Evolutionary conservation across 2,329 filamentous ascomycete genomes (phyloP).

Genomic region (Diatrype stigma): DNA sequence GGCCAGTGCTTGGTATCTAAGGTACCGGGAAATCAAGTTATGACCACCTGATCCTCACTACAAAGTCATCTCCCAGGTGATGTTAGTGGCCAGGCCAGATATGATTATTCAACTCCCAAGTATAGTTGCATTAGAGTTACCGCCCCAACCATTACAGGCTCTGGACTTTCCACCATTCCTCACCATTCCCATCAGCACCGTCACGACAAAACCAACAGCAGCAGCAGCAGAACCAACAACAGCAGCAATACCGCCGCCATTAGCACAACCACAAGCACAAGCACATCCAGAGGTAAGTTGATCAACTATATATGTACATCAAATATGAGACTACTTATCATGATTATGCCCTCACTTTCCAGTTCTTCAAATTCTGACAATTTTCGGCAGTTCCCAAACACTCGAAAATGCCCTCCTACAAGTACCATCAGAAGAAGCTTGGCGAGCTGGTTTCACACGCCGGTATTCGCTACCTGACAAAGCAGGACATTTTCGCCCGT

Average conservation of each 20-base stretch:
- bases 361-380: neutral
- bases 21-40: neutral
- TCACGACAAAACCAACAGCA: neutral
- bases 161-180: neutral
- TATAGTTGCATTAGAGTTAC: neutral
- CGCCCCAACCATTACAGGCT: neutral
- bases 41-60: no score
- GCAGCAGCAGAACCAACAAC: neutral
- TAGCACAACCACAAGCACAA: neutral
- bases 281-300: neutral
- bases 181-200: neutral
- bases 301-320: neutral
- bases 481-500: neutral
- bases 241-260: neutral
- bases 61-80: no score
- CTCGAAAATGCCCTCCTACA: neutral
- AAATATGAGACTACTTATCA: neutral
- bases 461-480: neutral
- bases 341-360: neutral
- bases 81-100: no score
- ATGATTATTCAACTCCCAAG: neutral
- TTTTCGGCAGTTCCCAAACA: neutral
- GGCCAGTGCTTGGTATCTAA: neutral
- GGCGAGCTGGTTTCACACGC: neutral
- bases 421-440: neutral